Conservation (phyloP, 257 asterid genomes). For the Rhazya stricta region DNA sequence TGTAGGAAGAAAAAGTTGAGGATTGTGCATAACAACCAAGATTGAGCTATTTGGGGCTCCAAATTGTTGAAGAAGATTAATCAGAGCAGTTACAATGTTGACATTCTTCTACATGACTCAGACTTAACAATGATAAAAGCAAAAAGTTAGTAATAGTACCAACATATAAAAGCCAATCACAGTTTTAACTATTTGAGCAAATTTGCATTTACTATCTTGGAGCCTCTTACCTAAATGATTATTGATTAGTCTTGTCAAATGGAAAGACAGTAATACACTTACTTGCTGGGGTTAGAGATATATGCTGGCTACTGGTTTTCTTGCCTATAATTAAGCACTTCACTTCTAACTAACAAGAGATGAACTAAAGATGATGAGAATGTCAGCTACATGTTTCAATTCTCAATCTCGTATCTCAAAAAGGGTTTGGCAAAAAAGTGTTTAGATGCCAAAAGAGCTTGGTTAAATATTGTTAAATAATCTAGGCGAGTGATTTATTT, state of each 20-base stretch:
- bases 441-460: background rate
- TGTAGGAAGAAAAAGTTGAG: background rate
- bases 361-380: conserved; percentile 1
- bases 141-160: conserved; percentile 26
- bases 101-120: conserved; percentile 34
- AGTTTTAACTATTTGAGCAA: conserved; percentile 12
- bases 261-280: background rate
- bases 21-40: conserved; percentile 19
- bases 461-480: too few species aligned
- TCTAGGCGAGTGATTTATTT: background rate
- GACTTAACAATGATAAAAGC: conserved; percentile 28
- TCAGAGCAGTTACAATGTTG: conserved; percentile 12
- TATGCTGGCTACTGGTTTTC: background rate
- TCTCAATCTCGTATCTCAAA: background rate
- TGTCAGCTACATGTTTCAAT: conserved; percentile 16
- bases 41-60: conserved; percentile 24
- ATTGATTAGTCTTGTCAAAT: conserved; percentile 19
- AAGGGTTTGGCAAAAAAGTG: too few species aligned
- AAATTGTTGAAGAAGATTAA: conserved; percentile 26
- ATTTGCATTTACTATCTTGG: conserved; percentile 1
- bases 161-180: conserved; percentile 15
- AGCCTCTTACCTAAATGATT: conserved; percentile 13
- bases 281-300: background rate
- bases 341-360: conserved; percentile 19
- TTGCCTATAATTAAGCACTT: conserved; percentile 13